phyloP scores from a whole-genome alignment of 2,329 filamentous ascomycete species.

The Dactylellina parvicollis region DNA sequence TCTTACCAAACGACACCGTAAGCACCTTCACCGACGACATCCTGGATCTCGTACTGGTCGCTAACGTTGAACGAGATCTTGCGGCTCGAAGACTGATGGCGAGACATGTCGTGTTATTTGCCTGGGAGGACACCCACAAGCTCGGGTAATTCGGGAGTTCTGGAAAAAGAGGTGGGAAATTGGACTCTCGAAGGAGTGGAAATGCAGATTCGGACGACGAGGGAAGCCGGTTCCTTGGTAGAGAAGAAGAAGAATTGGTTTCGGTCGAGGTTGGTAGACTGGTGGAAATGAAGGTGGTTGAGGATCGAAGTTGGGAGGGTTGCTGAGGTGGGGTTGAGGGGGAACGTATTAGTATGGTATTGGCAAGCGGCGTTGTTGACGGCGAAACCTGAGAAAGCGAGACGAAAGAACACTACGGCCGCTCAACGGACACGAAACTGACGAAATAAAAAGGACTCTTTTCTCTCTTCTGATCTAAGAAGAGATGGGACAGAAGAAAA shows the following conservation, averaged over 20 bases:
- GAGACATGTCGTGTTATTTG: slow-evolving; percentile 50
- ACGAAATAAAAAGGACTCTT: too few species aligned
- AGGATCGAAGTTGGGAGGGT: slow-evolving; percentile 15
- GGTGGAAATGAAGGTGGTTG: slow-evolving; percentile 24
- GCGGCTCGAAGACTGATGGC: slow-evolving; percentile 68
- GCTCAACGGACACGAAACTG: slow-evolving; percentile 25
- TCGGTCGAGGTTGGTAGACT: slow-evolving; percentile 6
- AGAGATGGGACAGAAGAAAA: background rate
- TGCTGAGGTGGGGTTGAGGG: slow-evolving; percentile 49
- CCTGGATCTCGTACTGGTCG: slow-evolving; percentile 99
- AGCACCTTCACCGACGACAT: slow-evolving; percentile 97
- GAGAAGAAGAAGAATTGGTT: slow-evolving; percentile 1
- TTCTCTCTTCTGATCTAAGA: slow-evolving; percentile 8
- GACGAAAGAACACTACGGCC: slow-evolving; percentile 16
- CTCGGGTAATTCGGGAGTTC: slow-evolving; percentile 32
- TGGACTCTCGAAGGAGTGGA: slow-evolving; percentile 1
- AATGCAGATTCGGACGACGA: background rate
- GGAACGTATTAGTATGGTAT: slow-evolving; percentile 46
- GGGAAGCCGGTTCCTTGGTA: slow-evolving; percentile 54
- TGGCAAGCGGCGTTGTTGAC: slow-evolving; percentile 38
- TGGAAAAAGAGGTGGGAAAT: background rate
- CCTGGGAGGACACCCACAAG: background rate
- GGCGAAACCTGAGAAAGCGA: slow-evolving; percentile 10
- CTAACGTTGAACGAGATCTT: slow-evolving; percentile 99
- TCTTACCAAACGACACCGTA: slow-evolving; percentile 96